A percentile compares a stretch with the other conserved stretches of the same genome.
Evolutionary conservation across 1,284 basidiomycete species (phyloP).

Genomic region (Schizophyllum amplum): DNA sequence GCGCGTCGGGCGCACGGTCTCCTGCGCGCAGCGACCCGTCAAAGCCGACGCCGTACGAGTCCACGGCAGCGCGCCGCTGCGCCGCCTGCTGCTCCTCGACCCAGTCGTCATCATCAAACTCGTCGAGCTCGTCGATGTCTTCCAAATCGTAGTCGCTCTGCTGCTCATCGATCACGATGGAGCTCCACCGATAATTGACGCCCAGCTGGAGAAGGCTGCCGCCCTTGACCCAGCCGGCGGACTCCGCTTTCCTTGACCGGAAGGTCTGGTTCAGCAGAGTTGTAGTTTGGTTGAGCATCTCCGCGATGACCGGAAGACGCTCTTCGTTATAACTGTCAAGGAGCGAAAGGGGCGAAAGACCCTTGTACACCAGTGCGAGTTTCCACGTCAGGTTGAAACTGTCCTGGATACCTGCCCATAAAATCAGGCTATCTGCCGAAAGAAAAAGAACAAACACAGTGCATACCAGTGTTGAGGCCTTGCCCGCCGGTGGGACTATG

Average conservation of each 20-base stretch:
- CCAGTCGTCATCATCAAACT: not conserved
- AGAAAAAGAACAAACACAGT: not conserved
- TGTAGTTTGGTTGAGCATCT: constrained; percentile 20
- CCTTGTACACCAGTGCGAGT: constrained; percentile 16
- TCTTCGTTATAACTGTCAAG: constrained; percentile 21
- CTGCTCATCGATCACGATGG: constrained; percentile 12
- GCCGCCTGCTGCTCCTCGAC: not conserved
- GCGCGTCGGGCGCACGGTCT: constrained; percentile 12
- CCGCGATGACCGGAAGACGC: constrained; percentile 22
- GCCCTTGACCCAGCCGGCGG: constrained; percentile 5
- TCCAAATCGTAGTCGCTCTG: not conserved
- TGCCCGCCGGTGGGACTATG: constrained; percentile 20
- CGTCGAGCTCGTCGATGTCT: not conserved
- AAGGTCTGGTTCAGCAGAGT: constrained; percentile 8
- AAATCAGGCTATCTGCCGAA: not conserved
- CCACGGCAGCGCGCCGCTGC: not conserved
- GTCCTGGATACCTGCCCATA: constrained; percentile 15
- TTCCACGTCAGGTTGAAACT: constrained; percentile 21
- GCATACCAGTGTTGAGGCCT: constrained; percentile 13
- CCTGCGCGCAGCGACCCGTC: constrained; percentile 1
- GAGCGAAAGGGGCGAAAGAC: constrained; percentile 14
- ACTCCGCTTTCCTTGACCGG: not conserved
- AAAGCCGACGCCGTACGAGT: not conserved
- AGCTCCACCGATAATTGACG: constrained; percentile 17
- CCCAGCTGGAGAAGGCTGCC: constrained; percentile 14